Percentiles rank a stretch among this genome's conserved stretches.
Conservation (phyloP, 2,329 filamentous ascomycete species). For the Kalaharituber pfeilii region DNA sequence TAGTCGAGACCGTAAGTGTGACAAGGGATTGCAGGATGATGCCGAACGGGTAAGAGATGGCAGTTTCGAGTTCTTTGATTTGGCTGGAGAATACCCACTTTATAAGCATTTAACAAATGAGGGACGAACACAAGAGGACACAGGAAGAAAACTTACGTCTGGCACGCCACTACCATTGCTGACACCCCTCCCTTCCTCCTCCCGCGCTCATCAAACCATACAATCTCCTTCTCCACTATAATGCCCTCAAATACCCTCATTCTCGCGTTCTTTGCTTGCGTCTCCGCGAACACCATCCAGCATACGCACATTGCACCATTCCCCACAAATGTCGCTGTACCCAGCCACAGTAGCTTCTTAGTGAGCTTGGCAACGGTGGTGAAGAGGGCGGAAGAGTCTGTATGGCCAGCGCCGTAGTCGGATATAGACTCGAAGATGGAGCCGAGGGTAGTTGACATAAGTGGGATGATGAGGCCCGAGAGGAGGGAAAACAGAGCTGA, state of each 20-base stretch:
- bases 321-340: constrained; percentile 46
- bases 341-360: constrained; percentile 45
- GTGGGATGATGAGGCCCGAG: constrained; percentile 26
- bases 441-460: constrained; percentile 19
- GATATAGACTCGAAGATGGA: constrained; percentile 39
- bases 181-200: constrained; percentile 41
- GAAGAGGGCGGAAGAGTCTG: constrained; percentile 37
- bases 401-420: constrained; percentile 41
- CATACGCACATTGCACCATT: constrained; percentile 48
- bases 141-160: constrained; percentile 42
- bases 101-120: constrained; percentile 4
- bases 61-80: constrained; percentile 62
- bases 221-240: constrained; percentile 56
- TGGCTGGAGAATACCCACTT: constrained; percentile 39
- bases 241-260: constrained; percentile 45
- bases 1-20: constrained; percentile 47
- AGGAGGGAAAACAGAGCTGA: constrained; percentile 24
- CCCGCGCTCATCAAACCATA: constrained; percentile 61
- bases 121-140: neutral
- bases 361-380: constrained; percentile 42
- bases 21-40: constrained; percentile 46
- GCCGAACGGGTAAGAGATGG: constrained; percentile 64
- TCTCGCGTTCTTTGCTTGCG: constrained; percentile 53
- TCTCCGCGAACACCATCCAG: constrained; percentile 66
- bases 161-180: constrained; percentile 45